Evolutionary conservation across 306 rosid genomes (phyloP).

Genomic region (Datisca glomerata): DNA sequence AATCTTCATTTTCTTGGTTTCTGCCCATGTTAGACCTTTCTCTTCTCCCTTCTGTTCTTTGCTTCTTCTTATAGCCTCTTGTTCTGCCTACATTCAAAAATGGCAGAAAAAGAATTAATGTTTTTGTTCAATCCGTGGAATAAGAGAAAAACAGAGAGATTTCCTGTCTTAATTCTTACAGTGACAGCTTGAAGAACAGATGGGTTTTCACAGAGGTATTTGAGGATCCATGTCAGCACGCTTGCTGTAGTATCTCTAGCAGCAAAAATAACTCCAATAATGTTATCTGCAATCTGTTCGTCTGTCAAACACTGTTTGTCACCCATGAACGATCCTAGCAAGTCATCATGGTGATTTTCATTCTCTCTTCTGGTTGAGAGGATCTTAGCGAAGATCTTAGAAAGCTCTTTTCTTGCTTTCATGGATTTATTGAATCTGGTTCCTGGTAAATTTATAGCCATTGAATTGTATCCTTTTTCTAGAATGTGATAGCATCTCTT

Average conservation of each 20-base stretch:
- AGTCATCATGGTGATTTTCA: constrained; percentile 24
- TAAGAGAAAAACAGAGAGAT: not conserved
- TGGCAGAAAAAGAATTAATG: not conserved
- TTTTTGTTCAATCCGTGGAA: too few species aligned
- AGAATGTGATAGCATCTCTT: constrained; percentile 39
- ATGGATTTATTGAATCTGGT: constrained; percentile 47
- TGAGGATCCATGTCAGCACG: constrained; percentile 53
- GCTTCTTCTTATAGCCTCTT: constrained; percentile 30
- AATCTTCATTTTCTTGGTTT: constrained; percentile 36
- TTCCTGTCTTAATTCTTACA: constrained; percentile 18
- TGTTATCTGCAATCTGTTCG: constrained; percentile 5
- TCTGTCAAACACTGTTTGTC: constrained; percentile 43
- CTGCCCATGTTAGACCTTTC: constrained; percentile 42
- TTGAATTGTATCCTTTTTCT: constrained; percentile 49
- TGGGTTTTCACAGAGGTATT: constrained; percentile 50
- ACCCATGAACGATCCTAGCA: constrained; percentile 45
- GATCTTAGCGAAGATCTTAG: constrained; percentile 36
- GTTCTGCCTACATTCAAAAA: constrained; percentile 33
- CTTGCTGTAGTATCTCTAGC: constrained; percentile 64
- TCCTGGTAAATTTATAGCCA: constrained; percentile 46
- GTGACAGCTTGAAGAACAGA: constrained; percentile 43
- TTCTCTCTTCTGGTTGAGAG: constrained; percentile 29
- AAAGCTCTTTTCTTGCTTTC: constrained; percentile 49
- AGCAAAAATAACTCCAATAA: constrained; percentile 53
- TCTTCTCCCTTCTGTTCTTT: constrained; percentile 28